A percentile compares a stretch with the other conserved stretches of the same genome.
These are phyloP conservation scores for Aspergillus novoparasiticus DNA, from an alignment of 2,329 filamentous ascomycete species.

Conservation along the genomic window DNA sequence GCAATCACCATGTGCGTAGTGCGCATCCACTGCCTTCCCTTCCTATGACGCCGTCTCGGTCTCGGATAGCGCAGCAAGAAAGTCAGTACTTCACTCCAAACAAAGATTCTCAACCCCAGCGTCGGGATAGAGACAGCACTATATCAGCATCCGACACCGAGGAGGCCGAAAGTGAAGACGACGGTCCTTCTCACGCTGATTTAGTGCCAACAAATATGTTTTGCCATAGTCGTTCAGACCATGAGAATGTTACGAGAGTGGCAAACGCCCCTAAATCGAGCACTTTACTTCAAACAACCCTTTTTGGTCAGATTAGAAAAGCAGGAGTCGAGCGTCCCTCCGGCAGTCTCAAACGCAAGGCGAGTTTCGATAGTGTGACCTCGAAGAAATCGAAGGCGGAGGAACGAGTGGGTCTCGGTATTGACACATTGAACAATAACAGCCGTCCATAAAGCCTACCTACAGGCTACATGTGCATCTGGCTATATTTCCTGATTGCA, in stretches of 20 bases:
- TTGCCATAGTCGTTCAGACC: conserved; percentile 55
- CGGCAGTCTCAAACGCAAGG: conserved; percentile 42
- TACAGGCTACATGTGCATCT: conserved; percentile 26
- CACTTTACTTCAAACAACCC: conserved; percentile 60
- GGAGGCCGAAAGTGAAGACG: conserved; percentile 61
- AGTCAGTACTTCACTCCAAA: conserved; percentile 63
- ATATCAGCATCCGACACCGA: conserved; percentile 69
- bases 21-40: conserved; percentile 84
- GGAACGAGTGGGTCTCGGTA: conserved; percentile 59
- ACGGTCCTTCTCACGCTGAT: conserved; percentile 73
- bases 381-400: conserved; percentile 55
- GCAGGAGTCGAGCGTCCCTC: conserved; percentile 43
- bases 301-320: conserved; percentile 66
- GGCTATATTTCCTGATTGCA: neutral
- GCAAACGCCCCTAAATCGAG: conserved; percentile 46
- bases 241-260: conserved; percentile 37
- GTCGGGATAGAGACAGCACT: conserved; percentile 77
- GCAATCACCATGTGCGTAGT: conserved; percentile 68
- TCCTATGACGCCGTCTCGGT: conserved; percentile 70
- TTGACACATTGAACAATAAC: conserved; percentile 45
- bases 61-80: conserved; percentile 53
- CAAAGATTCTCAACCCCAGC: conserved; percentile 52
- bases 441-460: conserved; percentile 30
- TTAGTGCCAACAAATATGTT: conserved; percentile 76
- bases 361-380: conserved; percentile 37